A percentile compares a stretch with the other conserved stretches of the same genome.
These are phyloP conservation scores for Entomortierella beljakovae DNA, from an alignment of 192 early-diverging fungal species.

Conservation along the genomic window DNA sequence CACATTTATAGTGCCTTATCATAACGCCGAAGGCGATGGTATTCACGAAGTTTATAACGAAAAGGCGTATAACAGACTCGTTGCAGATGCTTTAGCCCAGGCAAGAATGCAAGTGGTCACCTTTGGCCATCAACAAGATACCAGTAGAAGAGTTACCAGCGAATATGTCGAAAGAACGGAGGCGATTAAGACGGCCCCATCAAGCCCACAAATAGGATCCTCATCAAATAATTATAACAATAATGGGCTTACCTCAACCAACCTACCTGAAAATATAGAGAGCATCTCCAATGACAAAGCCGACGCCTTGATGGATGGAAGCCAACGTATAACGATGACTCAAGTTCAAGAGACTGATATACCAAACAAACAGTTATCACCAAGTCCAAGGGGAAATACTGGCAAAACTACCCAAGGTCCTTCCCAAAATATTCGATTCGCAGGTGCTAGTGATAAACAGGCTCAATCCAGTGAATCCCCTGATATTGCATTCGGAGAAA, in stretches of 20 bases:
- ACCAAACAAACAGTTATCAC: neutral
- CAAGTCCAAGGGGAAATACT: neutral
- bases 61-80: constrained; percentile 22
- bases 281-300: neutral
- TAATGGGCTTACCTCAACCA: neutral
- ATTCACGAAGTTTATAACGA: constrained; percentile 47
- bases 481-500: neutral
- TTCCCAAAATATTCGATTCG: too few species aligned
- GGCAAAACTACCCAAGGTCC: neutral
- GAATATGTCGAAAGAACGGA: neutral
- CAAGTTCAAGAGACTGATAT: neutral
- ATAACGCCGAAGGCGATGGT: constrained; percentile 32
- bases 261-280: neutral
- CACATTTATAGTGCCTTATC: constrained; percentile 20
- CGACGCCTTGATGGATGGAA: neutral
- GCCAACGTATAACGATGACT: neutral
- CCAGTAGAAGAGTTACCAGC: neutral
- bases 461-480: too few species aligned
- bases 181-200: neutral
- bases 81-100: constrained; percentile 36
- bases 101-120: constrained; percentile 40
- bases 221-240: neutral
- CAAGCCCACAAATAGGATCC: neutral
- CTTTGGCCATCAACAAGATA: constrained; percentile 11
- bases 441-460: too few species aligned